Evolutionary conservation across 768 basidiomycete species (phyloP).

Genomic region (Tephrocybe sp.): DNA sequence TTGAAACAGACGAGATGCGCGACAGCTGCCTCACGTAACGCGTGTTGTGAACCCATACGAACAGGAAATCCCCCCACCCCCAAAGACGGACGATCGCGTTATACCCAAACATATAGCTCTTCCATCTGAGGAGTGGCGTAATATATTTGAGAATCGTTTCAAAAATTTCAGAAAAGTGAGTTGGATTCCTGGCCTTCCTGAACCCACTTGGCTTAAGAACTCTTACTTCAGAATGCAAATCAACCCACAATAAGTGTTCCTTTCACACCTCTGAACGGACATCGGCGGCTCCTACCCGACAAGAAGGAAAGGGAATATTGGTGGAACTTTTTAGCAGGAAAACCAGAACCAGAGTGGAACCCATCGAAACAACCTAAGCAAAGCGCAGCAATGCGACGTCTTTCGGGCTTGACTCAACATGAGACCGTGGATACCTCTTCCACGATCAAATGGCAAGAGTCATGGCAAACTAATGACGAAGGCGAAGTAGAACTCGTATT

Average conservation of each 20-base stretch:
- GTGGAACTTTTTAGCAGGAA: conserved; percentile 78
- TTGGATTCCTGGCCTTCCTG: conserved; percentile 2
- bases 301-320: conserved; percentile 72
- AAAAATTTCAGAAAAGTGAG: conserved; percentile 65
- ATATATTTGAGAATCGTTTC: conserved; percentile 56
- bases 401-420: conserved; percentile 30
- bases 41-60: conserved; percentile 73
- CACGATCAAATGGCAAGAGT: conserved; percentile 22
- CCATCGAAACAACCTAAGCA: conserved; percentile 43
- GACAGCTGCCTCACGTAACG: conserved; percentile 60
- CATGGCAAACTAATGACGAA: conserved; percentile 37
- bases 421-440: conserved; percentile 21
- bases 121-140: conserved; percentile 70
- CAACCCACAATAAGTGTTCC: conserved; percentile 60
- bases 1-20: conserved; percentile 64
- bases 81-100: conserved; percentile 19
- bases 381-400: conserved; percentile 20
- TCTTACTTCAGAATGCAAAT: conserved; percentile 53
- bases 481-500: conserved; percentile 41
- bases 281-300: conserved; percentile 55
- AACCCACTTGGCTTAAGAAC: neutral
- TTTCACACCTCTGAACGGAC: conserved; percentile 23
- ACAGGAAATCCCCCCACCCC: conserved; percentile 25
- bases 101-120: conserved; percentile 35
- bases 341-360: conserved; percentile 69